Base-by-base conservation (phyloP, 2,329 filamentous ascomycete species). In the Aspergillus fumigatiaffinis region DNA sequence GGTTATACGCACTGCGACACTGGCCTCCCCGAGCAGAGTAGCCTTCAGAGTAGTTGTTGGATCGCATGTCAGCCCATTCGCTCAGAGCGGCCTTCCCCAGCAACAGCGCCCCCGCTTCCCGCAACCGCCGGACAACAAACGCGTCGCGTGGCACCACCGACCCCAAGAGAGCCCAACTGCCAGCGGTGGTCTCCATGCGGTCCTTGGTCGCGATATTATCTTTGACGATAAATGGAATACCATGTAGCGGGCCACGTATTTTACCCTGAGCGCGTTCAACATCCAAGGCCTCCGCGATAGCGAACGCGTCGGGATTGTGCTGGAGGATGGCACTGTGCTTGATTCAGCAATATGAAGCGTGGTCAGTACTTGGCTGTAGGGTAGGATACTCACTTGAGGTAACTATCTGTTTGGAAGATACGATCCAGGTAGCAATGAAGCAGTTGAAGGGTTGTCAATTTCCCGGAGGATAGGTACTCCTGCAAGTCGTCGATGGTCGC, bases 31-130 rank as follows among this genome's bases (percentile, higher is more conserved):
- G 78, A 3, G 76, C 81, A 44, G 83, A 87, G 67, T 86, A 90
- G 1, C 87, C 88, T 69, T 88, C 86, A 0, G 84, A 87, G 60
- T 89, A 88, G 65, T 84, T 81, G 63, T 80, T 87, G 61, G 79
- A 83, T 38, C 88, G 80, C 85, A 90, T 89, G 58, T 86, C 84
- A 0, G 89, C 88, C 88, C 88, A 92, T 69, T 92, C 89, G 60
- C 82, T 87, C 54, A 92, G 72, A 1, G 83, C 84, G 1, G 88
- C 84, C 70, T 92, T 89, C 42, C 89, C 89, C 52, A 92, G 76
- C 5, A 92, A 76, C 0, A 91, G 74, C 2, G 87, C 89, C 12
- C 88, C 88, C 0, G 86, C 85, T 44, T 83, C 75, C 3, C 88
- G 82, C 38, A 91, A 78, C 59, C 77, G 78, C 21, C 77, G 66